Base-by-base conservation (phyloP, 768 basidiomycete species). In the Coprinopsis strossmayeri region DNA sequence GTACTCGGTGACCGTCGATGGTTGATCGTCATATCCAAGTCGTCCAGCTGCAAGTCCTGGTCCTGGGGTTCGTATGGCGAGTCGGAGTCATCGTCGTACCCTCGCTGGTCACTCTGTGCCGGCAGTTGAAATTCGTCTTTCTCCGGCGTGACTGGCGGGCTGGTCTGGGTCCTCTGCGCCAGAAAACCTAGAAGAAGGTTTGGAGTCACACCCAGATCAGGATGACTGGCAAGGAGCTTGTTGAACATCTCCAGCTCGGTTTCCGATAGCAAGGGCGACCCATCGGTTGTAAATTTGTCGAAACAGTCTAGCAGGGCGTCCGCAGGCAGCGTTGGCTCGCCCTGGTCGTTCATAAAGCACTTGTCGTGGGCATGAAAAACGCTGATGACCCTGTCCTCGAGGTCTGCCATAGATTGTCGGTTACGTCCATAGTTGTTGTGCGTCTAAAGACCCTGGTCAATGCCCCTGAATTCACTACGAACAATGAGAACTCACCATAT, bases 261-360 rank as follows among this genome's bases (percentile, higher is more conserved):
- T 32, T 70, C 68, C 9, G 74, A 71, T 55, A 92, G 68, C n/a
- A 91, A 76, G 53, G 84, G 74, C 17, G 74, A 68, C 10, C 80
- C 79, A 52, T 77, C 35, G 9, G 35, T 5, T 13, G 32, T 67
- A 59, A 81, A 81, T 3, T 75, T 63, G 25, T 81, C 69, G 3
- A 78, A 77, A 25, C 91, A 76, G 56, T 87, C 82, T 27, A 82
- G 72, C 30, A 91, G 77, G n/a, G 74, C 77, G 53, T 78, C 74
- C 37, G 77, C 87, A 11, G 87, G 85, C 55, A 91, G 80, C 17
- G 76, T 73, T 27, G 82, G 77, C 48, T 81, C 78, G 45, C 78
- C 78, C 17, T 72, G 65, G 18, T 80, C 76, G 59, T 82, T 81
- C n/a, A n/a, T n/a, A n/a, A n/a, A n/a, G n/a, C n/a, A n/a, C n/a